These are phyloP conservation scores for Prunus padus DNA, from an alignment of 306 rosid genomes.

Conservation along the genomic window DNA sequence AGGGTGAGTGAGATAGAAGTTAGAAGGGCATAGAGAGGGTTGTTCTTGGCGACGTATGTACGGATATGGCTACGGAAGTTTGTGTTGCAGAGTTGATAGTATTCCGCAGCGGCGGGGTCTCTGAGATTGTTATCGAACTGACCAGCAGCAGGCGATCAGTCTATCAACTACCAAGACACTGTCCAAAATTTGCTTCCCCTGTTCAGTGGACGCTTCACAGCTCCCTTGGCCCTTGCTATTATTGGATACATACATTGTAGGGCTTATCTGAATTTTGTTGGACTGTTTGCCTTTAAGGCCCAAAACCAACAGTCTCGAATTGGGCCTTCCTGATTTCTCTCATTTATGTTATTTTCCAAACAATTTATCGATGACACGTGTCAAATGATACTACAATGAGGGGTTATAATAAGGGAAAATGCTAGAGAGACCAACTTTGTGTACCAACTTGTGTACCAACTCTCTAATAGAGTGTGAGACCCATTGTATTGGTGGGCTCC, in stretches of 20 bases:
- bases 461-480: too few species aligned
- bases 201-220: background rate
- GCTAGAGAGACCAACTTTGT: too few species aligned
- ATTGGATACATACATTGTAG: background rate
- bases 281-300: background rate
- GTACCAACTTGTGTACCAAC: too few species aligned
- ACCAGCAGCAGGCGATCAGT: background rate
- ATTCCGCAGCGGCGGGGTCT: constrained; percentile 12
- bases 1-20: background rate
- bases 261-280: background rate
- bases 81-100: background rate
- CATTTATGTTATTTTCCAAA: too few species aligned
- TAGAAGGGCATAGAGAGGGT: constrained; percentile 20
- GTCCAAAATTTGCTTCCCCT: background rate
- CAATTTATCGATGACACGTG: too few species aligned
- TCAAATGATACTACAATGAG: too few species aligned
- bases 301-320: background rate
- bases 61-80: background rate
- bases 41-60: background rate
- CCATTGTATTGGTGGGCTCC: too few species aligned
- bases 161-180: constrained; percentile 3
- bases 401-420: too few species aligned
- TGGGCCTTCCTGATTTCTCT: background rate
- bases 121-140: constrained; percentile 7
- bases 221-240: background rate